phyloP scores from a whole-genome alignment of 2,329 filamentous ascomycete genomes.

The Chalara sp. region DNA sequence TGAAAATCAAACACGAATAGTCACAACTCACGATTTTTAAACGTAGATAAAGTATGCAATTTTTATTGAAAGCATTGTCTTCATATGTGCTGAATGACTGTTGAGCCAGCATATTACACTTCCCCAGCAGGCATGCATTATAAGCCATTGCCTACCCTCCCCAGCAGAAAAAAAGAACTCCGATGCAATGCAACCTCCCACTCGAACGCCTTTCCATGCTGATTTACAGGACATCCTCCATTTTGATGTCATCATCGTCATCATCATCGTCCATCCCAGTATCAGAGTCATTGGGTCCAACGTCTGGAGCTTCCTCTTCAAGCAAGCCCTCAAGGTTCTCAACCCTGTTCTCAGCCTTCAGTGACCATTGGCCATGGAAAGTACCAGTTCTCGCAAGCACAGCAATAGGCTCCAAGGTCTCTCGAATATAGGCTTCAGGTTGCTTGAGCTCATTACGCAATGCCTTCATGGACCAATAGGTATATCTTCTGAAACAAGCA shows the following conservation, averaged over 20 bases:
- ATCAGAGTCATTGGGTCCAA: conserved; percentile 31
- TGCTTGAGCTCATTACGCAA: conserved; percentile 73
- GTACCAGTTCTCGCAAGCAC: conserved; percentile 74
- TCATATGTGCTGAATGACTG: too few species aligned
- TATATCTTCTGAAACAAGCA: conserved; percentile 74
- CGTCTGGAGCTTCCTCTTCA: conserved; percentile 41
- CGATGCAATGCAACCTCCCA: too few species aligned
- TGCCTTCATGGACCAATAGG: conserved; percentile 90
- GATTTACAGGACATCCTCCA: conserved; percentile 61
- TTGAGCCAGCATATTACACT: too few species aligned
- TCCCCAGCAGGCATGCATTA: too few species aligned
- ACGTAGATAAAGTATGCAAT: too few species aligned
- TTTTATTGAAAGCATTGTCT: too few species aligned
- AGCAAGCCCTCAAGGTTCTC: conserved; percentile 46
- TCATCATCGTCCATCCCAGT: conserved; percentile 54
- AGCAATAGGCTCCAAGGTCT: conserved; percentile 76
- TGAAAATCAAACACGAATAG: too few species aligned
- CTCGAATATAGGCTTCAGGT: conserved; percentile 87
- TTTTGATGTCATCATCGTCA: conserved; percentile 61
- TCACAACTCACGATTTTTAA: too few species aligned
- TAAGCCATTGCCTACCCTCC: too few species aligned
- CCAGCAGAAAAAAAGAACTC: too few species aligned
- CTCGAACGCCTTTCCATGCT: too few species aligned
- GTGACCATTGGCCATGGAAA: conserved; percentile 79
- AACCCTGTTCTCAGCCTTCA: conserved; percentile 64